Base-by-base conservation (phyloP, 192 early-diverging fungal species). In the Podila minutissima region DNA sequence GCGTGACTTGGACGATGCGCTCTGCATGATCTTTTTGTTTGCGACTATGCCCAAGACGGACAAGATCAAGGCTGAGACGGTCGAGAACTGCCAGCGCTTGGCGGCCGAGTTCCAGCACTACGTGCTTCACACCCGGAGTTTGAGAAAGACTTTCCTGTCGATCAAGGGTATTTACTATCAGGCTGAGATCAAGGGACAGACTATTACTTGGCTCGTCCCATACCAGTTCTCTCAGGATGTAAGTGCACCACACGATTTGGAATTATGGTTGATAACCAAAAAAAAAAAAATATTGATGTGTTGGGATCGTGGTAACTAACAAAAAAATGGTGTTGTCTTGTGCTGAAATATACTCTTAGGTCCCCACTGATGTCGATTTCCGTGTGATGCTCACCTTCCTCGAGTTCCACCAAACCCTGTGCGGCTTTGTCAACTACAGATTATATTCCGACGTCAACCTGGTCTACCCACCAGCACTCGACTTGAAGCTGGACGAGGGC, bases 81-180 rank as follows among this genome's bases (percentile, higher is more conserved):
- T 94, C 2, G 87, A 90, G 69, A 89, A 92, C 61, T 97, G 96
- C 85, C 94, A 93, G 71, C 88, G 92, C 9, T 79, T 98, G 71
- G 86, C 91, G n/a, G 89, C 90, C 32, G 97, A 99, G 86, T 99
- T 98, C 84, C 95, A 96, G 84, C 93, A 95, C 79, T 97, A 96
- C 72, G 88, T 98, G 8, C 89, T 97, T 69, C 86, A 91, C 58
- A 87, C 93, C 48, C 88, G 91, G 60, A 85, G 89, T 67, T 85
- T 99, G 65, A 92, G 93, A 64, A 96, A 96, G 82, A 91, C 92
- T 31, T 99, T 99, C 83, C 85, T 99, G 59, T 96, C 95, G 15
- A 98, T 99, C 91, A 99, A 99, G 88, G 98, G 98, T 60, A 98
- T 99, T 83, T 99, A 99, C 86, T 99, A 98, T 85, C 96, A 98